phyloP scores from a whole-genome alignment of 306 rosid species.

The Prunus kanzakura region DNA sequence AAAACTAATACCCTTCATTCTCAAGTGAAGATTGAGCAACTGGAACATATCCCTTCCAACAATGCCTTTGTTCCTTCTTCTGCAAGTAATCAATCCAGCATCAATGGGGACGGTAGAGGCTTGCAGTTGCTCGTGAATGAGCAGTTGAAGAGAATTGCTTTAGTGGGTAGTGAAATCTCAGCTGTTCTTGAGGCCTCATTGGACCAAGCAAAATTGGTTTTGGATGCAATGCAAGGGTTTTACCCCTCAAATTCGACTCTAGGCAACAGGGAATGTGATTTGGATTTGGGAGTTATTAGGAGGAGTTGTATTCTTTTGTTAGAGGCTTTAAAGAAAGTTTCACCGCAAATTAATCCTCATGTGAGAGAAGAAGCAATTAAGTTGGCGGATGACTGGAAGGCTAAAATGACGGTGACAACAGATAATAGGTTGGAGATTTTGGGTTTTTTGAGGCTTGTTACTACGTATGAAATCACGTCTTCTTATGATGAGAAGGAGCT shows the following conservation, averaged over 20 bases:
- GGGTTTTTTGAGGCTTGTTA: conserved; percentile 43
- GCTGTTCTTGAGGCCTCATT: not conserved
- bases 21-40: conserved; percentile 20
- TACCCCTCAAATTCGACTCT: conserved; percentile 24
- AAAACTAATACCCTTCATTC: conserved; percentile 10
- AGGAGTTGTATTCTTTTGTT: conserved; percentile 39
- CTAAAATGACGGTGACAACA: conserved; percentile 10
- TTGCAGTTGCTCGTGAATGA: conserved; percentile 27
- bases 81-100: not conserved
- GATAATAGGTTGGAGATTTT: conserved; percentile 31
- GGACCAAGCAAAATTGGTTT: conserved; percentile 41
- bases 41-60: not conserved
- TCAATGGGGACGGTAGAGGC: conserved; percentile 16
- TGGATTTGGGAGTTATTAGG: conserved; percentile 12
- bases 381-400: conserved; percentile 46
- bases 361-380: conserved; percentile 39
- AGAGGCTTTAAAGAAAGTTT: conserved; percentile 26
- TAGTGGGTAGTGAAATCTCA: not conserved
- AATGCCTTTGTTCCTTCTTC: conserved; percentile 1
- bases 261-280: conserved; percentile 10
- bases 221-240: conserved; percentile 41
- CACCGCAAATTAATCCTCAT: conserved; percentile 29
- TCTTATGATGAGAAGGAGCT: conserved; percentile 29
- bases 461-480: conserved; percentile 29
- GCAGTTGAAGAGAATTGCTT: conserved; percentile 10